Evolutionary conservation across 1,284 basidiomycete species (phyloP), one percentile per base, ranked within the genome.

Genomic region (Cyathus olla): DNA sequence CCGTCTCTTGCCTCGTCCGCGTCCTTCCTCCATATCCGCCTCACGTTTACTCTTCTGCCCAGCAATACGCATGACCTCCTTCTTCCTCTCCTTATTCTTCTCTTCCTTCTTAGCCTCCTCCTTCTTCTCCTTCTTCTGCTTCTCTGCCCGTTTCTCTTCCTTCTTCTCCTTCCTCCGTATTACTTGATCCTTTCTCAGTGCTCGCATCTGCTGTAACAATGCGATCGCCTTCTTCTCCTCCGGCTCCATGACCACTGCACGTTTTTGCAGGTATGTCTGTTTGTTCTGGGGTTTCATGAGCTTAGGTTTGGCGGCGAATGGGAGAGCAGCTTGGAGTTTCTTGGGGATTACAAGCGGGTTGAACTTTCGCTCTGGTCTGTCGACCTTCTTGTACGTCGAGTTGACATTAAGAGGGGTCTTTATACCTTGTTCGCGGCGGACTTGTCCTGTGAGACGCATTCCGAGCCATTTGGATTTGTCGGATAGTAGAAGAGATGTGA

Each of bases 401-500:
- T 98, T 95, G 66, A 92, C 87, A 66, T 90, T 83, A 35, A 89
- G 76, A 1, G 96, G 97, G 6, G 96, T 95, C 73, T 95, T 94
- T 49, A 97, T 71, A 2, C 89, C 90, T 70, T 96, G 87, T 21
- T 96, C 95, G 24, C 91, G 87, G 17, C 98, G 88, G 24, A 99
- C 91, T 75, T 96, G 90, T 35, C 98, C 97, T 0, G 97, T 99
- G 39, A 99, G 85, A 37, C 98, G 91, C 97, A 99, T 99, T 1
- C 97, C 97, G 44, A 86, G 78, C 95, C 96, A 98, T 39, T 80
- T 76, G 19, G 81, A 78, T 78, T 97, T 96, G 76, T 95, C 87
- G 26, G 91, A 88, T 8, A 96, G 83, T 0, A 99, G 85, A 10
- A 99, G 85, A 1, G 95, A 97, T 0, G 95, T 97, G 62, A 99